phyloP scores from a whole-genome alignment of 306 rosid species.

The Echinosophora koreensis region DNA sequence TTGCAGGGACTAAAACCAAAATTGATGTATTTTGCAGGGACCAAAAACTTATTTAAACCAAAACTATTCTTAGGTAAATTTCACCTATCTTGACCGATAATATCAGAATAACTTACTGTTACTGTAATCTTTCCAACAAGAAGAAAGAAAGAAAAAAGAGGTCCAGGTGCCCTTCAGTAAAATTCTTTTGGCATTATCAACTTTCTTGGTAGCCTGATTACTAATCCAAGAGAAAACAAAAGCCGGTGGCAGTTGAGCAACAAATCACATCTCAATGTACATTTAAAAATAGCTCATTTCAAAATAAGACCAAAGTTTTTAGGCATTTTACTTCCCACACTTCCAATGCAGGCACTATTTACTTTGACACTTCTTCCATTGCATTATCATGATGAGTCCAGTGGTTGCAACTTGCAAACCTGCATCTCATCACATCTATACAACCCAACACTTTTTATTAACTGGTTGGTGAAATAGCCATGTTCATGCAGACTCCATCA shows the following conservation, averaged over 20 bases:
- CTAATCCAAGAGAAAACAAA: conserved; percentile 37
- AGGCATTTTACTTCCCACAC: neutral
- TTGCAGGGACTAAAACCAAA: too few relatives aligned
- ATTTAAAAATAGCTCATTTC: conserved; percentile 23
- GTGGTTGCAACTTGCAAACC: conserved; percentile 47
- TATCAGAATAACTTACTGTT: too few relatives aligned
- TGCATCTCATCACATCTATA: conserved; percentile 32
- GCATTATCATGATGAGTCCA: conserved; percentile 15
- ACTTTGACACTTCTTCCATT: conserved; percentile 3
- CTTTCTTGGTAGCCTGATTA: conserved; percentile 32
- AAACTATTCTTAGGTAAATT: too few relatives aligned
- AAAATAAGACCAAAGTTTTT: neutral
- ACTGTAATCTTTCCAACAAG: too few relatives aligned
- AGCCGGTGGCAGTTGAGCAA: conserved; percentile 22
- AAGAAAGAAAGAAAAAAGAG: too few relatives aligned
- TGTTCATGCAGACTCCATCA: conserved; percentile 72
- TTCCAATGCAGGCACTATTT: conserved; percentile 1
- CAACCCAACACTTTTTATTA: conserved; percentile 50
- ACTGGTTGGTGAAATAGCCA: conserved; percentile 67
- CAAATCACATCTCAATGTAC: conserved; percentile 21
- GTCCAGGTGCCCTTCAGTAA: conserved; percentile 4
- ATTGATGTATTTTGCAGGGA: too few relatives aligned
- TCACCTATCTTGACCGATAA: too few relatives aligned
- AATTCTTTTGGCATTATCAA: conserved; percentile 24
- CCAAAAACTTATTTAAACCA: too few relatives aligned